These are phyloP conservation scores for Colletotrichum musae DNA, from an alignment of 2,329 filamentous ascomycete genomes.

Conservation along the genomic window DNA sequence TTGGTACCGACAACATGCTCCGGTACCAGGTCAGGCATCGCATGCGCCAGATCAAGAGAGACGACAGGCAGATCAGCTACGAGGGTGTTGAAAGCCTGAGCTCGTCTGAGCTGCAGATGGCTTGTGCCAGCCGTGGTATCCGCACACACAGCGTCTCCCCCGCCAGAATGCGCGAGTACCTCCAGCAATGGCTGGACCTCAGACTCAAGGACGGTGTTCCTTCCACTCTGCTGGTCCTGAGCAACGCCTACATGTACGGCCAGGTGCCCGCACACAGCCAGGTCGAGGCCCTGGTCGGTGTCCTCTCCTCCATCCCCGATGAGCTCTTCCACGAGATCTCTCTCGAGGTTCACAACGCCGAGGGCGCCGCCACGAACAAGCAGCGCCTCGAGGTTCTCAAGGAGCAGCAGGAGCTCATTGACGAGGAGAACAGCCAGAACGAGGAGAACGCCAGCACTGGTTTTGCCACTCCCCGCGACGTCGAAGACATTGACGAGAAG, in stretches of 20 bases:
- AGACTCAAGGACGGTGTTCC: conserved; percentile 95
- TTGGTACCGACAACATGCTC: conserved; percentile 97
- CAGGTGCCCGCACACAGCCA: conserved; percentile 91
- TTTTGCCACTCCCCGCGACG: conserved; percentile 83
- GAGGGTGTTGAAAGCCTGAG: conserved; percentile 95
- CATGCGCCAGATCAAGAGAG: conserved; percentile 99
- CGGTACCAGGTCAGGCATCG: conserved; percentile 97
- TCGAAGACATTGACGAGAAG: conserved; percentile 95
- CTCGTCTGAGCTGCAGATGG: conserved; percentile 93
- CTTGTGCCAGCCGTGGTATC: conserved; percentile 91
- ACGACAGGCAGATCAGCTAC: conserved; percentile 93
- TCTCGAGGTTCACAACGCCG: conserved; percentile 95
- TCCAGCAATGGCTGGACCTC: conserved; percentile 94
- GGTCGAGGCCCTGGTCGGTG: conserved; percentile 92
- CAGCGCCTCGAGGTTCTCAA: conserved; percentile 97
- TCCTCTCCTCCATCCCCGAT: conserved; percentile 94
- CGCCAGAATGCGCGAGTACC: conserved; percentile 87
- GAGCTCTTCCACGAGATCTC: conserved; percentile 99
- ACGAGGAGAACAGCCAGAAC: conserved; percentile 96
- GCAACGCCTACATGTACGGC: conserved; percentile 97
- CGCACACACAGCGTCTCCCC: conserved; percentile 94
- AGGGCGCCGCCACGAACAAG: conserved; percentile 98
- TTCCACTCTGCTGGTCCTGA: conserved; percentile 93
- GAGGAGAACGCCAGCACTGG: conserved; percentile 83
- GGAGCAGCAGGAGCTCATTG: conserved; percentile 98